Conservation (phyloP, 2,329 filamentous ascomycete species). For the Trichoderma endophyticum region DNA sequence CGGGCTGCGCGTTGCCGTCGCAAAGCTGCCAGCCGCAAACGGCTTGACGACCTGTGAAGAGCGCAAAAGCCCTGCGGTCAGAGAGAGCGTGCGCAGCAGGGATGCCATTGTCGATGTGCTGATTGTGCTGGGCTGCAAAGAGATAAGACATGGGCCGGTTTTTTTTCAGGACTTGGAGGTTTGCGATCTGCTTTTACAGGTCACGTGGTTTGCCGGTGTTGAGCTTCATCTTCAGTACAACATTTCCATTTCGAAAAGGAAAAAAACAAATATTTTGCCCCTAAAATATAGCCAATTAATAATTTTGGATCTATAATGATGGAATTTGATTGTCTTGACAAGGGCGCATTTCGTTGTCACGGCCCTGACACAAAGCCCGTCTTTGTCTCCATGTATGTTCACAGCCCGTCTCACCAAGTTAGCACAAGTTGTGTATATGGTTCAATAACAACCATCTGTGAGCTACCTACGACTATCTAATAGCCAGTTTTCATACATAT, state of each 20-base stretch:
- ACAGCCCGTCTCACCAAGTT: not conserved
- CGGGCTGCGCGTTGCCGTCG: constrained; percentile 15
- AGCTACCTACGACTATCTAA: not conserved
- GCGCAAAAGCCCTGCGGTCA: constrained; percentile 29
- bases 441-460: not conserved
- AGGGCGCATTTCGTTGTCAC: not conserved
- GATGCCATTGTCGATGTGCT: constrained; percentile 32
- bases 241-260: not conserved
- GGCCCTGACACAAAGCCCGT: not conserved
- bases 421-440: not conserved
- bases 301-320: not conserved
- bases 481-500: not conserved
- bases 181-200: not conserved
- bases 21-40: constrained; percentile 17
- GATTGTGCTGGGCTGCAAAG: not conserved
- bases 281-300: not conserved
- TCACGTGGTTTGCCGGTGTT: not conserved
- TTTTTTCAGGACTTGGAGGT: not conserved
- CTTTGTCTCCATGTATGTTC: not conserved
- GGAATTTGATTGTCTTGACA: too few species aligned
- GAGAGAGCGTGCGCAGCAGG: constrained; percentile 34
- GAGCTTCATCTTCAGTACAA: not conserved
- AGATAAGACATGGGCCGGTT: not conserved
- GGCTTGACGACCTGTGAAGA: constrained; percentile 23
- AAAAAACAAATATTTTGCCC: not conserved